Percentiles rank a stretch among this genome's conserved stretches.
phyloP scores from a whole-genome alignment of 768 basidiomycete species.

The Boletus patriciae region DNA sequence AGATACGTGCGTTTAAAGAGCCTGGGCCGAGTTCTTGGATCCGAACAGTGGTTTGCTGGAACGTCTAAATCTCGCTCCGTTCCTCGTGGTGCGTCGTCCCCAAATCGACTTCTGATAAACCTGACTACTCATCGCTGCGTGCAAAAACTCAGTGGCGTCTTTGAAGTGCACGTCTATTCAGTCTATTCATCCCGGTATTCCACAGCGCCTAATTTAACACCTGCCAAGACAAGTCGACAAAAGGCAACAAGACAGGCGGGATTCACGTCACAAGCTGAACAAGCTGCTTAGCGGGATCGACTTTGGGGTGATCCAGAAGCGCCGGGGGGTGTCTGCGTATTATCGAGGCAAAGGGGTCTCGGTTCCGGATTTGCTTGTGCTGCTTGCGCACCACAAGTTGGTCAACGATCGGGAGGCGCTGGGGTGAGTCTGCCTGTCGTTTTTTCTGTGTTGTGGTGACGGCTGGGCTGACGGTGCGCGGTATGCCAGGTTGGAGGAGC shows the following conservation, averaged over 20 bases:
- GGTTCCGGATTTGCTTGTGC: conserved; percentile 83
- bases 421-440: conserved; percentile 53
- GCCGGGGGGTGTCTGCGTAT: conserved; percentile 66
- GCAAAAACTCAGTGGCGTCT: conserved; percentile 81
- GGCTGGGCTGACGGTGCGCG: background rate
- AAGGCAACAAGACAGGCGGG: conserved; percentile 42
- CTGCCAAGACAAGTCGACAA: conserved; percentile 41
- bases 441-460: background rate
- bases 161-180: conserved; percentile 85
- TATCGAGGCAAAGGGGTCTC: conserved; percentile 79
- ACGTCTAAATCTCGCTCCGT: conserved; percentile 65
- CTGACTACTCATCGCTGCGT: background rate
- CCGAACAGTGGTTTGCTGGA: conserved; percentile 77
- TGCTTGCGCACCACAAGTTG: conserved; percentile 89
- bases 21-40: conserved; percentile 86
- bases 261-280: conserved; percentile 67
- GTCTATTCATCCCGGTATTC: conserved; percentile 73
- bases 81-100: conserved; percentile 68
- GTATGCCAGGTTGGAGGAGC: conserved; percentile 67
- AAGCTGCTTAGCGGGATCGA: conserved; percentile 64
- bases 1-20: conserved; percentile 90
- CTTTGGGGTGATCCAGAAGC: conserved; percentile 55
- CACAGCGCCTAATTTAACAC: conserved; percentile 56
- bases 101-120: background rate
- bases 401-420: conserved; percentile 88